Conservation (phyloP, 2,329 filamentous ascomycete genomes). For the Colletotrichum gigasporum region DNA sequence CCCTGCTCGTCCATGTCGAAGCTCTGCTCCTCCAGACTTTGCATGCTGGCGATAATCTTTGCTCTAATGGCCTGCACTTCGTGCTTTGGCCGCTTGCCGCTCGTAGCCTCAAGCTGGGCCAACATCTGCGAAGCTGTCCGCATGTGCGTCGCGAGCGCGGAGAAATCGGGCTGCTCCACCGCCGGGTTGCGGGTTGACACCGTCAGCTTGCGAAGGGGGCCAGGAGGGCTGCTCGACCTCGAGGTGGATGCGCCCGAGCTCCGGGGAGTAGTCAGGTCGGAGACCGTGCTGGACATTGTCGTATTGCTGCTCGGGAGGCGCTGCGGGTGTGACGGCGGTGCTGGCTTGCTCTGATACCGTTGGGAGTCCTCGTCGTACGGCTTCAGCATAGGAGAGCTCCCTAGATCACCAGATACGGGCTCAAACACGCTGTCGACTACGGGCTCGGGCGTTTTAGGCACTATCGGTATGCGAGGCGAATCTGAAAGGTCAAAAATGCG, state of each 20-base stretch:
- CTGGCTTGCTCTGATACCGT: constrained; percentile 36
- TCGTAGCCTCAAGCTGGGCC: constrained; percentile 82
- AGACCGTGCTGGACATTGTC: constrained; percentile 63
- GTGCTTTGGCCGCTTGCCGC: constrained; percentile 79
- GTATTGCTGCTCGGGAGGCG: constrained; percentile 70
- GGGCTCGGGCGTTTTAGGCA: constrained; percentile 52
- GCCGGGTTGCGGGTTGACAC: constrained; percentile 63
- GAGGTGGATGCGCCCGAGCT: constrained; percentile 76
- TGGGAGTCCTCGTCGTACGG: constrained; percentile 58
- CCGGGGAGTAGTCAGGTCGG: constrained; percentile 72
- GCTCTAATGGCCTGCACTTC: constrained; percentile 86
- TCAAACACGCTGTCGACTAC: constrained; percentile 81
- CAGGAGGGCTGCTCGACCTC: constrained; percentile 74
- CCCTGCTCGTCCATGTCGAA: constrained; percentile 77
- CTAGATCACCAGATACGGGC: constrained; percentile 80
- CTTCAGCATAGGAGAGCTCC: constrained; percentile 75
- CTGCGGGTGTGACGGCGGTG: constrained; percentile 49
- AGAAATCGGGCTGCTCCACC: constrained; percentile 80
- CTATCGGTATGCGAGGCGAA: constrained; percentile 61
- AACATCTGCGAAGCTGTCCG: constrained; percentile 88
- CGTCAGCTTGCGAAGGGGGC: constrained; percentile 67
- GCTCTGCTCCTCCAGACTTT: constrained; percentile 85
- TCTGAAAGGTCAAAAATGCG: constrained; percentile 76
- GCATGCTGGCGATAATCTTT: constrained; percentile 92
- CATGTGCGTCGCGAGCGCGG: constrained; percentile 87